Evolutionary conservation across 345 rosid genomes (phyloP).

Genomic region (Erysimum cheiranthoides): DNA sequence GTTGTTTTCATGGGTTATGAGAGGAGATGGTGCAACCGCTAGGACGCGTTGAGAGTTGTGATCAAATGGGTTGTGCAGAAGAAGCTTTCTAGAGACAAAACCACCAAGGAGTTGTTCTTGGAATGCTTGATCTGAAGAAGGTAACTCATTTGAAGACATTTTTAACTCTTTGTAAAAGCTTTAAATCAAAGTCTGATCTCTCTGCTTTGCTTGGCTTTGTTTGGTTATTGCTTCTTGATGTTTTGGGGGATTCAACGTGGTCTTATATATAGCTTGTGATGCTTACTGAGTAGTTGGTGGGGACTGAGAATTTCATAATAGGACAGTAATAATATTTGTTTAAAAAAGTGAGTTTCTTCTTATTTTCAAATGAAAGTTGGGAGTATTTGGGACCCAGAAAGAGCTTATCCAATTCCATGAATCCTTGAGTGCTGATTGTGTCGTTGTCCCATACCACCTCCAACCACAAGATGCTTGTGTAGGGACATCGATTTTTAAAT

Average conservation of each 20-base stretch:
- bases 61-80: constrained; percentile 42
- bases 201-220: constrained; percentile 38
- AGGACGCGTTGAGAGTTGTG: constrained; percentile 34
- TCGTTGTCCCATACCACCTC: constrained; percentile 27
- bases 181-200: constrained; percentile 19
- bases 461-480: constrained; percentile 14
- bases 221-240: constrained; percentile 22
- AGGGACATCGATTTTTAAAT: constrained; percentile 27
- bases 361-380: constrained; percentile 21
- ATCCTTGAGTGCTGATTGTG: constrained; percentile 34
- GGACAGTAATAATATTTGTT: constrained; percentile 17
- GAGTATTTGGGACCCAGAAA: constrained; percentile 37
- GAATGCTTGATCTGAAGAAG: constrained; percentile 41
- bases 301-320: constrained; percentile 26
- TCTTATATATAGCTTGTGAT: constrained; percentile 33
- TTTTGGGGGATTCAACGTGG: constrained; percentile 19
- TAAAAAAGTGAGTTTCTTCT: constrained; percentile 10
- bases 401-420: constrained; percentile 23
- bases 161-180: constrained; percentile 10
- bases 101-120: constrained; percentile 37
- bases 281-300: constrained; percentile 11
- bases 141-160: constrained; percentile 35
- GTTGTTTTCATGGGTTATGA: constrained; percentile 28
- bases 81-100: constrained; percentile 48
- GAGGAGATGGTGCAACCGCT: constrained; percentile 40